These are phyloP conservation scores for Penicillium decumbens DNA, from an alignment of 2,329 filamentous ascomycete species.

Conservation along the genomic window DNA sequence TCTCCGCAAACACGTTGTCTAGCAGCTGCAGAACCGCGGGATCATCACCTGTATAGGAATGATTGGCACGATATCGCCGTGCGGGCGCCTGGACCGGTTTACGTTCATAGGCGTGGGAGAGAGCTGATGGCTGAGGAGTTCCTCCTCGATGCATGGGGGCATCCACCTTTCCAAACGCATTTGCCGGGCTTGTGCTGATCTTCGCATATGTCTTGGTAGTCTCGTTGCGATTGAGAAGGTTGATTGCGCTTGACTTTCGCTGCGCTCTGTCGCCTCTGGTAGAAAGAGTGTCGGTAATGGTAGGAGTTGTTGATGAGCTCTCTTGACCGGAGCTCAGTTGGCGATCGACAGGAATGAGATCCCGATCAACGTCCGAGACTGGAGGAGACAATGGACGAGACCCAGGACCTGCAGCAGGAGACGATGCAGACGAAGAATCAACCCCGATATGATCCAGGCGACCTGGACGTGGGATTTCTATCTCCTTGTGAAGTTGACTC, in stretches of 20 bases:
- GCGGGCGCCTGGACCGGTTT: conserved; percentile 23
- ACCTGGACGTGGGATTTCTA: conserved; percentile 18
- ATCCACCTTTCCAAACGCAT: conserved; percentile 62
- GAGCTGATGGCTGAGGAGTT: conserved; percentile 33
- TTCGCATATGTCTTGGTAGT: conserved; percentile 59
- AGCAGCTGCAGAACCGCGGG: conserved; percentile 61
- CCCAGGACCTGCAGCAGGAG: conserved; percentile 29
- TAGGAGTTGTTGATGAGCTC: conserved; percentile 27
- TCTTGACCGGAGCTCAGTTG: conserved; percentile 27
- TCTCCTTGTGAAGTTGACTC: conserved; percentile 38
- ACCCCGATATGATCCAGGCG: conserved; percentile 22
- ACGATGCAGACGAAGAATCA: conserved; percentile 33
- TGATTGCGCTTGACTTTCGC: conserved; percentile 54
- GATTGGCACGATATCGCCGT: conserved; percentile 57
- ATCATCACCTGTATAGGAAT: conserved; percentile 79
- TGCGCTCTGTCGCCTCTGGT: conserved; percentile 32
- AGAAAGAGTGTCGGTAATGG: conserved; percentile 29
- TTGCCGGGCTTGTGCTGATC: conserved; percentile 59
- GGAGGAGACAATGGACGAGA: conserved; percentile 34
- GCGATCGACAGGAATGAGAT: conserved; percentile 27
- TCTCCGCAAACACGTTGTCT: conserved; percentile 74
- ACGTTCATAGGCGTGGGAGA: conserved; percentile 35
- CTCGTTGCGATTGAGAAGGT: conserved; percentile 56
- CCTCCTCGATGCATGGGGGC: conserved; percentile 43
- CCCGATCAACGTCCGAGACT: conserved; percentile 34